Conservation (phyloP, 805 yeast species). For the Komagataella phaffii region DNA sequence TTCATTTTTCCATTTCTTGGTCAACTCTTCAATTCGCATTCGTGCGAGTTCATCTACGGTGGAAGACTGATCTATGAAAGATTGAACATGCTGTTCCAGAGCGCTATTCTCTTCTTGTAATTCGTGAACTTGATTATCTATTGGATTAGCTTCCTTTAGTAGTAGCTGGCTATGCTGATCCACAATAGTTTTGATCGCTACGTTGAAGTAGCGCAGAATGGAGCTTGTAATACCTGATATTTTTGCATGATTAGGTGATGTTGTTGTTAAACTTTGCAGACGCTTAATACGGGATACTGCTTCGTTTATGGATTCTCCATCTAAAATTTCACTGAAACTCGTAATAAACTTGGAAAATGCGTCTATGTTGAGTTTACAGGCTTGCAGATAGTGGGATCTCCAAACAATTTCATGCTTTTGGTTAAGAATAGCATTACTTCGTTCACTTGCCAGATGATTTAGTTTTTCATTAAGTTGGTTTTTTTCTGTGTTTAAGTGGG, state of each 20-base stretch:
- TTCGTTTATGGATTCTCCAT: slow-evolving; percentile 43
- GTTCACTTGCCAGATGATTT: slow-evolving; percentile 6
- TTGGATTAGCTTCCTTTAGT: slow-evolving; percentile 1
- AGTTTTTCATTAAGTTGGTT: slow-evolving; percentile 6
- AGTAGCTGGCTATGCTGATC: slow-evolving; percentile 31
- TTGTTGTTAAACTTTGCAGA: slow-evolving; percentile 11
- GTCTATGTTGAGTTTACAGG: slow-evolving; percentile 23
- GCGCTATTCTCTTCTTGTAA: background rate
- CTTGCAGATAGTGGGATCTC: background rate
- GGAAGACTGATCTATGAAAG: slow-evolving; percentile 6
- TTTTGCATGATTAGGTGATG: slow-evolving; percentile 5
- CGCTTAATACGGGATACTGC: slow-evolving; percentile 37
- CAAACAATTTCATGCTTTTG: background rate
- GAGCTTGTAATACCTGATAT: slow-evolving; percentile 20
- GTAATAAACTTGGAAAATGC: slow-evolving; percentile 36
- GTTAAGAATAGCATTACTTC: slow-evolving; percentile 4
- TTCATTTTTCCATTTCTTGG: slow-evolving; percentile 55
- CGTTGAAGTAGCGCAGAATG: slow-evolving; percentile 31
- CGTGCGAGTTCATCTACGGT: slow-evolving; percentile 33
- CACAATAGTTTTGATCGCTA: slow-evolving; percentile 47
- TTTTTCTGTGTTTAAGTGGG: slow-evolving; percentile 1
- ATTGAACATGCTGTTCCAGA: background rate
- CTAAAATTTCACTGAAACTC: slow-evolving; percentile 40
- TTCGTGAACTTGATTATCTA: slow-evolving; percentile 1
- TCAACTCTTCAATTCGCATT: slow-evolving; percentile 46